phyloP scores from a whole-genome alignment of 2,329 filamentous ascomycete species.

The Diaporthe sp. region DNA sequence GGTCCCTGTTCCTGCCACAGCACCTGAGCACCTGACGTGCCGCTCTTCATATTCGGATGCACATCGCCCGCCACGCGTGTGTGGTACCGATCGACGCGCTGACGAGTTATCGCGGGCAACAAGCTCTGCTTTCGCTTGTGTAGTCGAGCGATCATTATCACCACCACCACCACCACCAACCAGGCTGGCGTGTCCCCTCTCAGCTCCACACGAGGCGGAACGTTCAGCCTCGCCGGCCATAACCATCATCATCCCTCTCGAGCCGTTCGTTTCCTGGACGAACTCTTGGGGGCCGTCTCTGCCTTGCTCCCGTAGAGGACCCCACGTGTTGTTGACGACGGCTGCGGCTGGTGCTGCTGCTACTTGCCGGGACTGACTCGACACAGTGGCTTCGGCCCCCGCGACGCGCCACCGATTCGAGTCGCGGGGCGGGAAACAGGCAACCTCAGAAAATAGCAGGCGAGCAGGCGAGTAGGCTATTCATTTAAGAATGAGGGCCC shows the following conservation, averaged over 20 bases:
- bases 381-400: background rate
- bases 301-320: conserved; percentile 2
- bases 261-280: background rate
- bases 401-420: background rate
- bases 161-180: conserved; percentile 9
- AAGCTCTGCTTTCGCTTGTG: background rate
- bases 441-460: background rate
- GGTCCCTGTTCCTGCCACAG: background rate
- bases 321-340: conserved; percentile 8
- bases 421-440: background rate
- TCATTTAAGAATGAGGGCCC: background rate
- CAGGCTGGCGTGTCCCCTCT: background rate
- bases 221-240: conserved; percentile 13
- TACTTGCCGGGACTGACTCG: conserved; percentile 10
- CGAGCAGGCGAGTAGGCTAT: conserved; percentile 1
- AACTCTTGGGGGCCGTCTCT: background rate
- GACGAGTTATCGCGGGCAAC: conserved; percentile 3
- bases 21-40: conserved; percentile 22
- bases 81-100: background rate
- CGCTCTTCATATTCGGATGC: conserved; percentile 20
- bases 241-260: background rate
- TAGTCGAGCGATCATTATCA: background rate
- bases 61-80: background rate
- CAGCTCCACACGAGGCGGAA: conserved; percentile 2
- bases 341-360: background rate